Evolutionary conservation across 148 eudicot species (phyloP).

Genomic region (Vaccinium macrocarpon): DNA sequence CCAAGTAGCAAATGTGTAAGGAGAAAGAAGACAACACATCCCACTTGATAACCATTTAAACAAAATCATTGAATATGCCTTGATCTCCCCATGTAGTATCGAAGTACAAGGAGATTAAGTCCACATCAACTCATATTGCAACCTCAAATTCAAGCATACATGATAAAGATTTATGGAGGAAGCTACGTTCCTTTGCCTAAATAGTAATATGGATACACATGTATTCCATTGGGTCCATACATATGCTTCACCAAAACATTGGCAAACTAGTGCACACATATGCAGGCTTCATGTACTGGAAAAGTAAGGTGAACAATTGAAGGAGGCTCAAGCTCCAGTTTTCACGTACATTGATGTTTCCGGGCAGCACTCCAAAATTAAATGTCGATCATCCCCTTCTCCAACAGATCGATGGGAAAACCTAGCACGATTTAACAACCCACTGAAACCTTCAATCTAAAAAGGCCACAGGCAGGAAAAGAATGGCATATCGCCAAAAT

Average conservation of each 20-base stretch:
- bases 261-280: not conserved
- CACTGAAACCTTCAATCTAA: not conserved
- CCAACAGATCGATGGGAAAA: conserved; percentile 91
- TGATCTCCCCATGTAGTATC: not conserved
- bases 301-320: not conserved
- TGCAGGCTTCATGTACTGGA: not conserved
- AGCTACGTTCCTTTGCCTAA: not conserved
- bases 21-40: not conserved
- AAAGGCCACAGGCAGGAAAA: conserved; percentile 7
- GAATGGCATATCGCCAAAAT: not conserved
- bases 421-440: conserved; percentile 35
- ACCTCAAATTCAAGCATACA: not conserved
- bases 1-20: not conserved
- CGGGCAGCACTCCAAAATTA: conserved; percentile 70
- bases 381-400: conserved; percentile 83
- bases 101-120: not conserved
- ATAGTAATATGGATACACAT: not conserved
- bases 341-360: conserved; percentile 89
- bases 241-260: not conserved
- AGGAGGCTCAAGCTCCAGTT: not conserved
- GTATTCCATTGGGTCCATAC: not conserved
- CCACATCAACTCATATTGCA: not conserved
- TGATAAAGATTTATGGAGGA: not conserved
- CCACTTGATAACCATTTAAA: not conserved
- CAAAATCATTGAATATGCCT: not conserved